Base-by-base conservation (phyloP, 495 filamentous ascomycete species). In the Gamarada debralockiae region DNA sequence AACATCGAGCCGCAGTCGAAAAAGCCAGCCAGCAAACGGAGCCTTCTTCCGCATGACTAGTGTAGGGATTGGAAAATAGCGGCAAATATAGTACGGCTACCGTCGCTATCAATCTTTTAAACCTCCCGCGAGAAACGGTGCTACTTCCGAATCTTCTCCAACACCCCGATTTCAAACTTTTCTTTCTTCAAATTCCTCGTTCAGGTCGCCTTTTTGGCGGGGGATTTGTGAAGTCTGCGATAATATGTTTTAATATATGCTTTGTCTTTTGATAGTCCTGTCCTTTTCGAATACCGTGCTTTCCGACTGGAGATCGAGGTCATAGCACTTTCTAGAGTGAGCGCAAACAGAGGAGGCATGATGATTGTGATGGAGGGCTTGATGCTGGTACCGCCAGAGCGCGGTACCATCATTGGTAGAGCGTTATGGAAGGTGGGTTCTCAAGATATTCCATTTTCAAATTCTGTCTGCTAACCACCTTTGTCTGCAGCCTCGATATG, bases 351-450 rank as follows among this genome's bases (percentile, higher is more conserved):
- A n/a, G 22, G 15, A 27, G 38, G 39, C 48, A 54, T 44, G 37
- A 61, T 58, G 57, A 60, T 57, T 41, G 59, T 60, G 24, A 81
- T 82, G 77, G 79, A 82, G 60, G 79, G 77, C n/a, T 55, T 67
- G 50, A 68, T 82, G 59, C 62, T 74, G 33, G 69, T 74, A 21
- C 79, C 79, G 29, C 79, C 79, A 4, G 79, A 82, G 57, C 67
- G 76, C 58, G 70, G 75, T 29, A 71, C 76, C 38, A 76, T 82
- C 54, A 71, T 82, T 37, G 76, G 76, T 31, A 72, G 72, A 52
- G 70, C 79, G 13, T 48, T 74, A 13, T 82, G 78, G 77, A 82
- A 82, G 79, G 79, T 81, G 53, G 43, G 64, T 46, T 9, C n/a
- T 43, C 18, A 9, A 17, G 27, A 50, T n/a, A 22, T 27, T 18